Percentiles rank a stretch among this genome's conserved stretches.
Evolutionary conservation across 192 early-diverging fungal genomes (phyloP).

Genomic region (Allomyces macrogynus): DNA sequence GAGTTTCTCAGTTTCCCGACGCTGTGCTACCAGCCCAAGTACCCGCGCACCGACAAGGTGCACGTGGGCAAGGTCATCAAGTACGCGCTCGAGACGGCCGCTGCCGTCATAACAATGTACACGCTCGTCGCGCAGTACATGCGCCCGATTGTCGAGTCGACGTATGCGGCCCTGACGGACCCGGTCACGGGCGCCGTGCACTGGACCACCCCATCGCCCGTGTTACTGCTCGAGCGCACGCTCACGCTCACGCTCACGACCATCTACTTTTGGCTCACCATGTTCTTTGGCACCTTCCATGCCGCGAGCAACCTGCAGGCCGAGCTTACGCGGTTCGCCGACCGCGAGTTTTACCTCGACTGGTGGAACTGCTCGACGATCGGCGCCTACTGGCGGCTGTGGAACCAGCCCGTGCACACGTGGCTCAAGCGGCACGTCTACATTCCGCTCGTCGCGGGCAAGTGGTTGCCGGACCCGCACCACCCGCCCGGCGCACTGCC

Average conservation of each 20-base stretch:
- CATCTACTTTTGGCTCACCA: conserved; percentile 66
- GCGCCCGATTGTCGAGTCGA: conserved; percentile 55
- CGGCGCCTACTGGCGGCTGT: conserved; percentile 67
- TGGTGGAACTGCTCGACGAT: conserved; percentile 77
- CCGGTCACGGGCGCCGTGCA: conserved; percentile 20
- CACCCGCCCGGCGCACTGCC: too few relatives aligned
- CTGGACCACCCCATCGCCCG: conserved; percentile 13
- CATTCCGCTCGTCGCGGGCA: conserved; percentile 29
- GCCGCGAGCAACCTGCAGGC: conserved; percentile 54
- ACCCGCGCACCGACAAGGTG: conserved; percentile 46
- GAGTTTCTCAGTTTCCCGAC: conserved; percentile 72
- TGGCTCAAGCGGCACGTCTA: conserved; percentile 78
- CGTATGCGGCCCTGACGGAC: conserved; percentile 40
- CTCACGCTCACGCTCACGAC: conserved; percentile 58
- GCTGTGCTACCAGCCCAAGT: conserved; percentile 67
- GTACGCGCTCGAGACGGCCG: too few relatives aligned
- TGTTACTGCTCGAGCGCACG: conserved; percentile 37
- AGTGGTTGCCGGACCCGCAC: conserved; percentile 1
- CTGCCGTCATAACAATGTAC: conserved; percentile 47
- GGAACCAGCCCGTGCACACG: conserved; percentile 77
- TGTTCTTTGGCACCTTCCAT: conserved; percentile 74
- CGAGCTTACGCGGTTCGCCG: conserved; percentile 52
- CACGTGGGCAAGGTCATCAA: conserved; percentile 47
- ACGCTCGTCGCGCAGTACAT: conserved; percentile 59
- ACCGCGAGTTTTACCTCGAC: conserved; percentile 64